These are phyloP conservation scores for Protomyces lactucae-debilis DNA, from an alignment of 1,139 yeast genomes.

Conservation along the genomic window DNA sequence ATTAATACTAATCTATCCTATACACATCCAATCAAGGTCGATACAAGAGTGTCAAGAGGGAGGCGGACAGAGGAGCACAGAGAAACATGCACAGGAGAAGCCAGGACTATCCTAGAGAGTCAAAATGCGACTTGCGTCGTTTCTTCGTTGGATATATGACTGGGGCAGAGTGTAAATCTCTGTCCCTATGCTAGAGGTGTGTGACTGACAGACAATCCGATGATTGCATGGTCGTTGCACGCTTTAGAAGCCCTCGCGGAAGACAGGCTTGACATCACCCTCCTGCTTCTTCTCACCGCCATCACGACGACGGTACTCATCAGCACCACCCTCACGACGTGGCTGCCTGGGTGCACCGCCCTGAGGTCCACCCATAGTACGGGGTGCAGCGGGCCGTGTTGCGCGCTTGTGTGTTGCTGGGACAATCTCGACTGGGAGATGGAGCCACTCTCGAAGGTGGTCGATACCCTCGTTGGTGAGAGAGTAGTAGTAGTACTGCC, in stretches of 20 bases:
- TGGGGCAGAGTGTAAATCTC: neutral
- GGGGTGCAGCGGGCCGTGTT: constrained; percentile 43
- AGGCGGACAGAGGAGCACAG: neutral
- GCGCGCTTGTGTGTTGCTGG: constrained; percentile 97
- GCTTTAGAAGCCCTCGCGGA: constrained; percentile 30
- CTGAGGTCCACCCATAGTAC: constrained; percentile 26
- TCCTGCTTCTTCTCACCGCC: constrained; percentile 30
- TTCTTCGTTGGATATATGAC: neutral
- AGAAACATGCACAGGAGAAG: neutral
- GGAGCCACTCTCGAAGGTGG: constrained; percentile 95
- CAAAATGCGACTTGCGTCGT: constrained; percentile 8
- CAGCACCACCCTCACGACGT: constrained; percentile 25
- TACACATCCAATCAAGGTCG: too few species aligned
- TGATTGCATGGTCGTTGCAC: neutral
- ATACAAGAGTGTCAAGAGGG: too few species aligned
- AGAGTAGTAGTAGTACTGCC: constrained; percentile 99
- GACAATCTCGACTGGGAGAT: constrained; percentile 97
- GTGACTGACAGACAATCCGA: constrained; percentile 2
- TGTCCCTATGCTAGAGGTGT: neutral
- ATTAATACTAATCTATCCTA: too few species aligned
- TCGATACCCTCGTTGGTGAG: constrained; percentile 99
- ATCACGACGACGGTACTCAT: constrained; percentile 29
- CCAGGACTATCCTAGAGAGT: constrained; percentile 25
- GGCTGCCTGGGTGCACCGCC: constrained; percentile 21
- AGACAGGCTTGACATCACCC: constrained; percentile 30